Evolutionary conservation across 352 stramenopile genomes (phyloP).

Genomic region (Globisporangium perplexum): DNA sequence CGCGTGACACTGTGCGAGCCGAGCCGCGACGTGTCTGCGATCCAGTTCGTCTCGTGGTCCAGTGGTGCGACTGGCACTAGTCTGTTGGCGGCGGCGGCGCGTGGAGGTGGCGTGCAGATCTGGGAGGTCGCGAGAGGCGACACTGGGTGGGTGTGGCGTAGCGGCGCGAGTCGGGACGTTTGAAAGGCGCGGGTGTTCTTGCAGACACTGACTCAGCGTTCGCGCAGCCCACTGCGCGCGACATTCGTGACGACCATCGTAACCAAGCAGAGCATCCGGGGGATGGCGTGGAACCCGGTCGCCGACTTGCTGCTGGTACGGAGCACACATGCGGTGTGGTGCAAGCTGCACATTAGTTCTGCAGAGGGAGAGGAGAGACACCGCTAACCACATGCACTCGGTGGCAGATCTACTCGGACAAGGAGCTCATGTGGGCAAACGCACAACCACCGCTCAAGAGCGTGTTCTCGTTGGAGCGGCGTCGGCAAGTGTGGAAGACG

Average conservation of each 20-base stretch:
- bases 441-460: constrained; percentile 2
- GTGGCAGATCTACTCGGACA: constrained; percentile 26
- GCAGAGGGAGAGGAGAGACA: neutral
- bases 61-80: constrained; percentile 12
- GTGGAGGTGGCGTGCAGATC: constrained; percentile 19
- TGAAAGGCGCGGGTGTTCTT: too few species aligned
- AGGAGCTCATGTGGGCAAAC: constrained; percentile 18
- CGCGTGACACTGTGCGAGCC: constrained; percentile 13
- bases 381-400: neutral
- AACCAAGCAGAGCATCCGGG: constrained; percentile 13
- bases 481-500: constrained; percentile 15
- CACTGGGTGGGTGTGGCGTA: constrained; percentile 12
- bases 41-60: constrained; percentile 26
- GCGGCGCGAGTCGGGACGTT: too few species aligned
- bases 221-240: constrained; percentile 5
- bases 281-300: constrained; percentile 29
- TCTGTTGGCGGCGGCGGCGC: constrained; percentile 27
- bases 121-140: constrained; percentile 24
- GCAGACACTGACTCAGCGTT: neutral
- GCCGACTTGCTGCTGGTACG: constrained; percentile 27
- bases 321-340: neutral
- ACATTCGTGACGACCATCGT: constrained; percentile 6
- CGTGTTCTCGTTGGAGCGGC: constrained; percentile 12
- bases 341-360: too few species aligned
- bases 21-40: neutral